Evolutionary conservation across 306 rosid species (phyloP).

Genomic region (Vigna hirtella): DNA sequence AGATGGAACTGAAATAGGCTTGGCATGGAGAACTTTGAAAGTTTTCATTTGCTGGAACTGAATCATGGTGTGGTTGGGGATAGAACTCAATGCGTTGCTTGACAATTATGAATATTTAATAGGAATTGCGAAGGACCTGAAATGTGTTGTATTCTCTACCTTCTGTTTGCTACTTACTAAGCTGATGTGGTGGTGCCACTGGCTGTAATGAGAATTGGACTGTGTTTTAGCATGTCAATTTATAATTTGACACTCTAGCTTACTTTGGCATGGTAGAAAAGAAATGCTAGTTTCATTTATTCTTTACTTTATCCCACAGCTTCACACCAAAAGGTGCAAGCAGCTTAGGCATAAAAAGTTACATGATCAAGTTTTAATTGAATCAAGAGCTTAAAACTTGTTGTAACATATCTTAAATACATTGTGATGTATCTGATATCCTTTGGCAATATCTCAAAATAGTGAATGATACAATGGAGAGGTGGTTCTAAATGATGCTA

Average conservation of each 20-base stretch:
- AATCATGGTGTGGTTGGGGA: not conserved
- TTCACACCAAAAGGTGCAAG: not conserved
- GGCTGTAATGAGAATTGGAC: not conserved
- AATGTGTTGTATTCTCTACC: not conserved
- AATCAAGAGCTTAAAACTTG: not conserved
- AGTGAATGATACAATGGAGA: not conserved
- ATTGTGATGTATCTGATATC: not conserved
- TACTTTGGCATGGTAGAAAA: not conserved
- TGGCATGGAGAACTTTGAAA: not conserved
- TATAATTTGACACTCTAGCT: not conserved
- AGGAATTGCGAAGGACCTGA: not conserved
- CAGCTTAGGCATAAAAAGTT: not conserved
- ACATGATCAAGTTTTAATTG: not conserved
- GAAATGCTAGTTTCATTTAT: conserved; percentile 9
- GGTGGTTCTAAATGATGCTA: not conserved
- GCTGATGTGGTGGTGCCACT: not conserved
- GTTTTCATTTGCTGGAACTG: not conserved
- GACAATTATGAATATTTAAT: not conserved
- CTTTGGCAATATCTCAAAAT: not conserved
- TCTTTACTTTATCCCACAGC: not conserved
- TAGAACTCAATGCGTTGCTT: no score
- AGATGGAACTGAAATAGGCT: not conserved
- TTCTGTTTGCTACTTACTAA: not conserved
- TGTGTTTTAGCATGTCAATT: conserved; percentile 3
- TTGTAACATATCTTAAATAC: not conserved